A percentile compares a stretch with the other conserved stretches of the same genome.
phyloP scores from a whole-genome alignment of 176 grass and related monocot genomes.

The Calamus simplicifolius region DNA sequence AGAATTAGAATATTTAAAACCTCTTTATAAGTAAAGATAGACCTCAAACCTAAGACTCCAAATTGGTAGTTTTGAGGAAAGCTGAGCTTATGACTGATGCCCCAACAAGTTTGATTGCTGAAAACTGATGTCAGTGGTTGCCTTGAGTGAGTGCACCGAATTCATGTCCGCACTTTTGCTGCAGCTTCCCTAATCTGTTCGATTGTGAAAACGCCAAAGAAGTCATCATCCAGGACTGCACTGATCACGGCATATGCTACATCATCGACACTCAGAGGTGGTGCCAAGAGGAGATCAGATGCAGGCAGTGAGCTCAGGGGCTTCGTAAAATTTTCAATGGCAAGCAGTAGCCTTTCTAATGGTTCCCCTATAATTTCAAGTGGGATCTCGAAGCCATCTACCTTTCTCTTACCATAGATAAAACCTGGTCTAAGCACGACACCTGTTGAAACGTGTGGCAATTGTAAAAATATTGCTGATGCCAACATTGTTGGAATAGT shows the following conservation, averaged over 20 bases:
- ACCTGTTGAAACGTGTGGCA: conserved; percentile 21
- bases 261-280: conserved; percentile 84
- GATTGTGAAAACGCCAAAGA: conserved; percentile 81
- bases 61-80: too few species aligned
- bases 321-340: conserved; percentile 65
- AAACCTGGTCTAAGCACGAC: conserved; percentile 87
- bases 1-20: too few species aligned
- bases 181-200: conserved; percentile 90
- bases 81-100: too few species aligned
- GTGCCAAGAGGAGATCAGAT: conserved; percentile 67
- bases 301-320: conserved; percentile 70
- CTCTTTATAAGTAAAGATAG: too few species aligned
- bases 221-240: conserved; percentile 49
- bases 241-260: conserved; percentile 76
- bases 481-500: too few species aligned
- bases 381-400: conserved; percentile 76
- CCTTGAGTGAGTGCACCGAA: too few species aligned
- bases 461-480: too few species aligned
- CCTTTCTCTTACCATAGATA: conserved; percentile 89
- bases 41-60: too few species aligned
- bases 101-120: too few species aligned
- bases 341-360: conserved; percentile 54
- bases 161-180: conserved; percentile 38
- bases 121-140: too few species aligned
- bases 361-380: conserved; percentile 67